These are phyloP conservation scores for Panicum virgatum DNA, from an alignment of 202 grass and related monocot species.

Conservation along the genomic window DNA sequence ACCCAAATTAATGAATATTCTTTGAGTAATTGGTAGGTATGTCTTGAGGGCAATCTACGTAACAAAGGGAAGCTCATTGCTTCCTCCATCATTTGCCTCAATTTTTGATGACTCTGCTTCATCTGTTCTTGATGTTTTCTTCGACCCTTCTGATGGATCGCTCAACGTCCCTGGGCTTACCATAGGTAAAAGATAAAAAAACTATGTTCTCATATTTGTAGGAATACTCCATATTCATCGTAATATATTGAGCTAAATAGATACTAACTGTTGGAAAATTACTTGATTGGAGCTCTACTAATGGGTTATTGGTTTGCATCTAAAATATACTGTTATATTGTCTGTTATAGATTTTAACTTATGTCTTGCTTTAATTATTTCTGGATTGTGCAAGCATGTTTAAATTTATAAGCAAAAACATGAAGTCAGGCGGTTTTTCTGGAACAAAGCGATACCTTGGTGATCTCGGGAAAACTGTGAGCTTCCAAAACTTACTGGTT, in stretches of 20 bases:
- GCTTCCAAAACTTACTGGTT: slow-evolving; percentile 40
- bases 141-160: slow-evolving; percentile 86
- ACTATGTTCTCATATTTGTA: background rate
- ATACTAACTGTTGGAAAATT: slow-evolving; percentile 25
- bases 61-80: slow-evolving; percentile 76
- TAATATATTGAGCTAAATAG: slow-evolving; percentile 11
- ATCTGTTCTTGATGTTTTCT: slow-evolving; percentile 96
- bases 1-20: slow-evolving; percentile 14
- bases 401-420: slow-evolving; percentile 94
- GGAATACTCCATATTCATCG: background rate
- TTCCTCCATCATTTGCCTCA: slow-evolving; percentile 88
- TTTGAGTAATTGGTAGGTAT: slow-evolving; percentile 57
- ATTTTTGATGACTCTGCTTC: slow-evolving; percentile 87
- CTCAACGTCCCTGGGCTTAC: slow-evolving; percentile 79
- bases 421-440: slow-evolving; percentile 68
- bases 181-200: slow-evolving; percentile 57
- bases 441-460: slow-evolving; percentile 90
- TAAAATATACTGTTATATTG: slow-evolving; percentile 23
- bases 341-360: slow-evolving; percentile 7
- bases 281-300: slow-evolving; percentile 1
- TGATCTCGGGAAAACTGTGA: slow-evolving; percentile 92
- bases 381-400: slow-evolving; percentile 65
- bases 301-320: background rate
- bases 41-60: slow-evolving; percentile 75
- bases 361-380: slow-evolving; percentile 20